These are phyloP conservation scores for Paraglomus brasilianum DNA, from an alignment of 192 early-diverging fungal genomes.

Conservation along the genomic window DNA sequence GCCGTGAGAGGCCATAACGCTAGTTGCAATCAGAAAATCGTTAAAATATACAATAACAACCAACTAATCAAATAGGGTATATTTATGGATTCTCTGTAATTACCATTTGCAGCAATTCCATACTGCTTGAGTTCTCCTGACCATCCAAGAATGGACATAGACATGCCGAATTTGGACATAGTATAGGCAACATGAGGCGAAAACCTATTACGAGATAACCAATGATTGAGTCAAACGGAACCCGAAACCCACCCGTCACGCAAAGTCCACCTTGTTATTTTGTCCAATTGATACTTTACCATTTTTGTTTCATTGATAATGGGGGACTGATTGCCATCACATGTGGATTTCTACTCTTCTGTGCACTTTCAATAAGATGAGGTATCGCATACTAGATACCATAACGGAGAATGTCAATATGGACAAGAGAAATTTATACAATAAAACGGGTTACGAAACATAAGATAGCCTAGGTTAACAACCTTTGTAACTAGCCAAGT, in stretches of 20 bases:
- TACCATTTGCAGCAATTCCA: constrained; percentile 71
- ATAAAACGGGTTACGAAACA: neutral
- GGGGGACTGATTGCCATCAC: constrained; percentile 76
- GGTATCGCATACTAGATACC: constrained; percentile 51
- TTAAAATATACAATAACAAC: neutral
- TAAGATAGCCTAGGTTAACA: neutral
- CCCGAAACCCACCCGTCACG: no score
- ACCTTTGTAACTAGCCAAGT: constrained; percentile 78
- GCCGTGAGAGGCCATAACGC: constrained; percentile 65
- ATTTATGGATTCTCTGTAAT: neutral
- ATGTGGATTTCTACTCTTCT: constrained; percentile 60
- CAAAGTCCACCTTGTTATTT: constrained; percentile 21
- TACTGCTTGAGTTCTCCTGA: constrained; percentile 63
- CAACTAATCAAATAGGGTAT: neutral
- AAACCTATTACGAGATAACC: neutral
- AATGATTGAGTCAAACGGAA: neutral
- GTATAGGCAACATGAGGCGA: constrained; percentile 41
- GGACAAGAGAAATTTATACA: neutral
- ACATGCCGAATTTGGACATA: constrained; percentile 77
- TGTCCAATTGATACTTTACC: constrained; percentile 47
- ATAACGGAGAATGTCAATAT: neutral
- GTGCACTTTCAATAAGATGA: constrained; percentile 59
- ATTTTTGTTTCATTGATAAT: constrained; percentile 63
- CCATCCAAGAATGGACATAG: constrained; percentile 69
- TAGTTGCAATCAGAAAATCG: neutral